A percentile compares a stretch with the other conserved stretches of the same genome.
These are phyloP conservation scores for Nowakowskiella sp. DNA, from an alignment of 192 early-diverging fungal species.

Conservation along the genomic window DNA sequence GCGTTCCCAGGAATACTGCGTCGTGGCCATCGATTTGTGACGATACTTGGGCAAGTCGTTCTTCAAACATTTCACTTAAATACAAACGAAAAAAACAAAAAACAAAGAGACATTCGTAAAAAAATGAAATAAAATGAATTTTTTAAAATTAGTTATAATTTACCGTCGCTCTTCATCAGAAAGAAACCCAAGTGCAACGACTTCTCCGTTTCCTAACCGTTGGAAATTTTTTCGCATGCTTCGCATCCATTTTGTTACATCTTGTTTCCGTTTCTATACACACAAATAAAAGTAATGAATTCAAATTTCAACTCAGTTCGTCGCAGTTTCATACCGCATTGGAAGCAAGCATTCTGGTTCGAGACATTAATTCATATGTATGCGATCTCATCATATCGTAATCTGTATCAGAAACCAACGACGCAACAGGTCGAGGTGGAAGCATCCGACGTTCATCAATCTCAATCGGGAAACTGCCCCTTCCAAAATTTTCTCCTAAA, in stretches of 20 bases:
- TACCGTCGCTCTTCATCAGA: conserved; percentile 38
- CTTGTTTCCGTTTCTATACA: conserved; percentile 37
- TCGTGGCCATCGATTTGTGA: conserved; percentile 32
- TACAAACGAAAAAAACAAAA: neutral
- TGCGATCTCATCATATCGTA: conserved; percentile 41
- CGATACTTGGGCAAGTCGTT: conserved; percentile 27
- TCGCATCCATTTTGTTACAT: conserved; percentile 45
- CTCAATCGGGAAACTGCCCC: conserved; percentile 17
- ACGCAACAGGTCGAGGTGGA: conserved; percentile 23
- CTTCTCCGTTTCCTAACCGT: conserved; percentile 30
- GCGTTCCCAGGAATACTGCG: conserved; percentile 26
- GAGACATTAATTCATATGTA: conserved; percentile 40
- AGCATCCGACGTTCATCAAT: conserved; percentile 19
- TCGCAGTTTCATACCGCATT: conserved; percentile 26
- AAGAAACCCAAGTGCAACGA: conserved; percentile 27
- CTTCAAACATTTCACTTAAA: conserved; percentile 34
- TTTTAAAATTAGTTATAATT: neutral
- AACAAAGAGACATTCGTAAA: neutral
- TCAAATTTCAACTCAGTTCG: neutral
- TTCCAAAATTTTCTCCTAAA: too few relatives aligned
- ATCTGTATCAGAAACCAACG: conserved; percentile 38
- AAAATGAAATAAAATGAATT: neutral
- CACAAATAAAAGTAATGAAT: neutral
- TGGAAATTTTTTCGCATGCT: conserved; percentile 38
- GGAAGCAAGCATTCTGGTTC: conserved; percentile 21